Evolutionary conservation across 2,329 filamentous ascomycete species (phyloP), one percentile per base, ranked within the genome.

Genomic region (Colletotrichum gloeosporioides): DNA sequence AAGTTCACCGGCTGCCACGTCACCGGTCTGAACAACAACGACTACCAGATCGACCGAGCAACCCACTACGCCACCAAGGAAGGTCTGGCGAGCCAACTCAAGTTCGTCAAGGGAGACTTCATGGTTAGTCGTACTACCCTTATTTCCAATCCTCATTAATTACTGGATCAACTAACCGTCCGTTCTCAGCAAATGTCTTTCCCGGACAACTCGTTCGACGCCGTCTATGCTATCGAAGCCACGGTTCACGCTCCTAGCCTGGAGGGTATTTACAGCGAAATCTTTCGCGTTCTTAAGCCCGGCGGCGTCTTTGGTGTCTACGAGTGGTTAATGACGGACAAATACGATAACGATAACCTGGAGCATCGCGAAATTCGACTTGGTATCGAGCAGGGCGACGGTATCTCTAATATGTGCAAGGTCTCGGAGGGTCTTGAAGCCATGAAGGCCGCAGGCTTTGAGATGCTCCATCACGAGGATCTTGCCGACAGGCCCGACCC

Each of bases 291-390:
- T 34, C 89, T 98, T 76, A 98, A 98, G 90, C 96, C 96, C n/a
- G 96, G 96, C 76, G 96, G 96, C 84, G 90, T 94, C 70, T 98
- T 98, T 81, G 96, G 96, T 82, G 96, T 98, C 68, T 98, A 98
- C 87, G 96, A 98, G 86, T 98, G 96, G 96, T 89, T 98, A 81
- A 98, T 98, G 96, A 98, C 95, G 15, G 95, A 98, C 78, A 88
- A 93, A n/a, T 98, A 98, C 87, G 93, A 98, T 88, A 96, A 97
- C 83, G 88, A 93, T 77, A 95, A 98, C 89, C 86, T 94, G 2
- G 90, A 93, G 81, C 96, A 98, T 88, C 93, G 95, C 78, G 92
- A 94, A 82, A 96, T 98, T 82, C 94, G 96, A 75, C 92, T 98
- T 18, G 95, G 94, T 79, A 98, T 98, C 79, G 96, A 98, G 89